A percentile compares a stretch with the other conserved stretches of the same genome.
phyloP scores from a whole-genome alignment of 257 asterid genomes.

The Lithospermum erythrorhizon region DNA sequence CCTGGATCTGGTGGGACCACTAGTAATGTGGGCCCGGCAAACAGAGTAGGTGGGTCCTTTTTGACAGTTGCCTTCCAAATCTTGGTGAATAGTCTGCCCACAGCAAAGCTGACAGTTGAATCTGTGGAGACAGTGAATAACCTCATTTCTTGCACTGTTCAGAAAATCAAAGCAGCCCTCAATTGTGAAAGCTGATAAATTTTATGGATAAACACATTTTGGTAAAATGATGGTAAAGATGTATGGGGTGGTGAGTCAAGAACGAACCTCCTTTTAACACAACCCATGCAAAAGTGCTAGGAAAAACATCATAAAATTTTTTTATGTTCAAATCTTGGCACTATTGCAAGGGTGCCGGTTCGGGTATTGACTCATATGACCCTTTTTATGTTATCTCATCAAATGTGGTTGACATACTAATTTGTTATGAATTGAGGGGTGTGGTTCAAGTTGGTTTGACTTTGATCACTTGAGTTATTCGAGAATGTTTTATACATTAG shows the following conservation, averaged over 20 bases:
- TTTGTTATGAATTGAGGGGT: too few species aligned
- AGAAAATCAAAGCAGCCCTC: conserved; percentile 83
- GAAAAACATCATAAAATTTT: neutral
- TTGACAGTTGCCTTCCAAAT: conserved; percentile 90
- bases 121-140: conserved; percentile 93
- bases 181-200: conserved; percentile 43
- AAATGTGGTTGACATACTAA: neutral
- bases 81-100: conserved; percentile 67
- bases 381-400: conserved; percentile 10
- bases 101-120: conserved; percentile 81
- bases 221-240: neutral
- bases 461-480: neutral
- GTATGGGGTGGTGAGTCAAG: conserved; percentile 59
- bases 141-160: conserved; percentile 84
- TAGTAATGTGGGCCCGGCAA: conserved; percentile 21
- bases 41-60: conserved; percentile 57
- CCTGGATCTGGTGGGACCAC: conserved; percentile 22
- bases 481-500: too few species aligned
- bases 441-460: neutral
- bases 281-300: neutral
- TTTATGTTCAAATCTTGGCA: conserved; percentile 14
- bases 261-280: conserved; percentile 48
- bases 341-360: conserved; percentile 65
- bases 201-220: neutral
- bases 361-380: conserved; percentile 82